Conservation (phyloP, 495 filamentous ascomycete species). For the Mytilinidion resinicola region DNA sequence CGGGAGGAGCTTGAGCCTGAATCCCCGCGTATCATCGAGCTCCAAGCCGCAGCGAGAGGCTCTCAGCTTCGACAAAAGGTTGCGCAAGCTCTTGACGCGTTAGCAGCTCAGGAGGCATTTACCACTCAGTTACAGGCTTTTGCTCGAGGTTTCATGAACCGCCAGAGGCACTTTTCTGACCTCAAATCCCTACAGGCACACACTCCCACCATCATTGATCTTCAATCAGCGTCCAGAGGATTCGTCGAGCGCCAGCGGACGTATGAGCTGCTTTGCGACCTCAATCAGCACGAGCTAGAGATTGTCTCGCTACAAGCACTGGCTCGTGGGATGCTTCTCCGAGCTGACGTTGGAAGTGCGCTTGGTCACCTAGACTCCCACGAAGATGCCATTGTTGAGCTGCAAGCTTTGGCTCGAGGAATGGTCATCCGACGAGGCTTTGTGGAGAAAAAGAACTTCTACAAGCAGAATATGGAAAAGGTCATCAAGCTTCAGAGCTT, state of each 20-base stretch:
- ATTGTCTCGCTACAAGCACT: slow-evolving; percentile 65
- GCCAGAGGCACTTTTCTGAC: slow-evolving; percentile 41
- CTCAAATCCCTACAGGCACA: slow-evolving; percentile 55
- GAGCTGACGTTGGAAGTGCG: slow-evolving; percentile 60
- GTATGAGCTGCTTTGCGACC: slow-evolving; percentile 47
- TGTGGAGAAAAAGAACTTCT: slow-evolving; percentile 78
- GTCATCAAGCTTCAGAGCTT: slow-evolving; percentile 98
- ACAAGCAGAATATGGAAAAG: slow-evolving; percentile 95
- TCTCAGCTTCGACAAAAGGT: slow-evolving; percentile 36
- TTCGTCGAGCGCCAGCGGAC: slow-evolving; percentile 49
- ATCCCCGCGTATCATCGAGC: slow-evolving; percentile 34
- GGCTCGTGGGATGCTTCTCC: slow-evolving; percentile 69
- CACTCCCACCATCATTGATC: slow-evolving; percentile 48
- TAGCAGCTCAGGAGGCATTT: slow-evolving; percentile 34
- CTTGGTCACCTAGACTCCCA: slow-evolving; percentile 72
- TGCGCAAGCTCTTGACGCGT: slow-evolving; percentile 23
- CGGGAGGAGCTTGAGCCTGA: slow-evolving; percentile 20
- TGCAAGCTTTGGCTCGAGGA: slow-evolving; percentile 72
- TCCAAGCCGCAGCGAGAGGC: slow-evolving; percentile 44
- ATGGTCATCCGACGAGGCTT: slow-evolving; percentile 68
- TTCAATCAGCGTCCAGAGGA: slow-evolving; percentile 70
- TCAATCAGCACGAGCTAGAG: slow-evolving; percentile 51
- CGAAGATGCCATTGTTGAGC: slow-evolving; percentile 63
- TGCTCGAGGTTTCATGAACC: slow-evolving; percentile 37
- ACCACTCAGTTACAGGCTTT: slow-evolving; percentile 35